Base-by-base conservation (phyloP, 495 filamentous ascomycete species). In the Trichoderma erinaceum region DNA sequence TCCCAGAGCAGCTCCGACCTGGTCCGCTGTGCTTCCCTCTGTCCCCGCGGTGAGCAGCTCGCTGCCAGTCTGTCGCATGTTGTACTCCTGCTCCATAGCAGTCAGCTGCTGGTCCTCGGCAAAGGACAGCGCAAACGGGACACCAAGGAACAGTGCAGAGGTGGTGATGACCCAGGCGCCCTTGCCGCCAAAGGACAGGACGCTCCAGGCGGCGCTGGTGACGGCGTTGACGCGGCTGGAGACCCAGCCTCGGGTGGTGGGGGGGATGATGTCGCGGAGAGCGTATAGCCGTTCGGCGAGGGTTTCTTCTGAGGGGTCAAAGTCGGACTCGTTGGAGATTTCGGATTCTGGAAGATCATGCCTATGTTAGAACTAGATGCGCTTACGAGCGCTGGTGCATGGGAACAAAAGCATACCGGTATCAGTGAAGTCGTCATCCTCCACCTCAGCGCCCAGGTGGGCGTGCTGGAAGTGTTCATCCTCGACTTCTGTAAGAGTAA, bases 81-180 rank as follows among this genome's bases (percentile, higher is more conserved):
- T 87, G 88, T 93, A 90, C 83, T 97, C 94, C 79, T 90, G 88
- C 86, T 98, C 95, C 92, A 95, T 92, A 84, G 97, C 94, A 69
- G 91, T 81, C 75, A 95, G 85, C 83, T 96, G 89, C 84, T 97
- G 93, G 79, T 99, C 95, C 83, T 99, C 96, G 66, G 89, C 87
- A 78, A 91, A 92, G 56, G 93, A 92, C 68, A 99, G 84, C 67
- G 92, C 92, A 84, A 90, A 98, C 32, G 95, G 96, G 64, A 98
- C 91, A 75, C 91, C 92, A 68, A 99, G 78, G 73, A 99, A 79
- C 77, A 99, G 85, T 63, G 90, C 92, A 68, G 87, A 91, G 61
- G 93, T 96, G 75, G 87, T 89, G 27, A 99, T 77, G 44, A 97
- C 84, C 90, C 91, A 99, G 71, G 96, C 79, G 25, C 88, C 85